Conservation (phyloP, 768 basidiomycete species). For the Sutorius australiensis region DNA sequence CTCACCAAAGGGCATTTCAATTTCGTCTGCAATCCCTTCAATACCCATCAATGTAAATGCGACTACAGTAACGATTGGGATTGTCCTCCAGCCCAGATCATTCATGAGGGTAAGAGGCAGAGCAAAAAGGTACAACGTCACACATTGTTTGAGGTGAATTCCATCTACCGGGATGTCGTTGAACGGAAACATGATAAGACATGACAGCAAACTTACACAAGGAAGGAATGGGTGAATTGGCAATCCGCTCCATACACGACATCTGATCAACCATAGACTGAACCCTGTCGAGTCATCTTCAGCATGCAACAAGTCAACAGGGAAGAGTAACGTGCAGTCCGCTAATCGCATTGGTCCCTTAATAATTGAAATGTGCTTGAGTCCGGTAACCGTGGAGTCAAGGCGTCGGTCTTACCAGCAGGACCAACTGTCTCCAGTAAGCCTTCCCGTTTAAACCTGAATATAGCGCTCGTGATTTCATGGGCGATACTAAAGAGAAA, state of each 20-base stretch:
- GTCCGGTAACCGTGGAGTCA: neutral
- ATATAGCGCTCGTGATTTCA: slow-evolving; percentile 67
- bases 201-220: slow-evolving; percentile 48
- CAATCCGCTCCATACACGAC: slow-evolving; percentile 84
- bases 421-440: slow-evolving; percentile 88
- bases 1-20: slow-evolving; percentile 92
- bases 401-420: slow-evolving; percentile 49
- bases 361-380: slow-evolving; percentile 1
- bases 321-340: slow-evolving; percentile 44
- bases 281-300: slow-evolving; percentile 44
- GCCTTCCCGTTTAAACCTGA: slow-evolving; percentile 73
- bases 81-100: slow-evolving; percentile 77
- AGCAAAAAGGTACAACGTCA: slow-evolving; percentile 88
- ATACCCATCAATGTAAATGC: slow-evolving; percentile 93
- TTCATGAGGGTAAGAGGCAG: slow-evolving; percentile 84
- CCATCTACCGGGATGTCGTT: slow-evolving; percentile 48
- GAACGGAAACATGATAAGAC: slow-evolving; percentile 6
- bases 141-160: slow-evolving; percentile 92
- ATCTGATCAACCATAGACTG: slow-evolving; percentile 84
- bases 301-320: neutral
- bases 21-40: slow-evolving; percentile 92
- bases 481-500: slow-evolving; percentile 62
- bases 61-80: slow-evolving; percentile 83
- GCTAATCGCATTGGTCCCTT: slow-evolving; percentile 76
- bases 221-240: slow-evolving; percentile 79